A percentile compares a stretch with the other conserved stretches of the same genome.
Evolutionary conservation across 208 protist genomes (phyloP).

Genomic region (Strigomonas galati): DNA sequence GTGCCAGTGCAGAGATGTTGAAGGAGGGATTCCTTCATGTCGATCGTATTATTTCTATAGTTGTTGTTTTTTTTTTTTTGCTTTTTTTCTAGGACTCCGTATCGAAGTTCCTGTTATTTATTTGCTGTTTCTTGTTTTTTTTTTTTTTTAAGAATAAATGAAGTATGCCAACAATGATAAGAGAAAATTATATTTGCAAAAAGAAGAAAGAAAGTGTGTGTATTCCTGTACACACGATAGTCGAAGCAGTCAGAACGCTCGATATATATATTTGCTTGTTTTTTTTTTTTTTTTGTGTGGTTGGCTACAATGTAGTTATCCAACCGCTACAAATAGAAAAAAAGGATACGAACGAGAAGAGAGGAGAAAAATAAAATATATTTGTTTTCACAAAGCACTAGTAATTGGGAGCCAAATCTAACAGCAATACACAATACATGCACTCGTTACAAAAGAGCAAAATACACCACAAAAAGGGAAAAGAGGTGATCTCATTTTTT

Average conservation of each 20-base stretch:
- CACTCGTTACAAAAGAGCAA: not conserved
- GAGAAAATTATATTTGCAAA: too few species aligned
- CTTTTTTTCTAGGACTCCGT: too few species aligned
- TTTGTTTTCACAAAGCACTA: constrained; percentile 8
- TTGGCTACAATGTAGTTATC: too few species aligned
- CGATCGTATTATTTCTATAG: too few species aligned
- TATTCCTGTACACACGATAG: too few species aligned
- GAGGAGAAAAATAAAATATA: constrained; percentile 22
- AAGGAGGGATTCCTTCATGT: constrained; percentile 26
- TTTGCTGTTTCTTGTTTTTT: constrained; percentile 10
- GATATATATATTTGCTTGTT: constrained; percentile 4
- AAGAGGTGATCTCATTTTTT: not conserved
- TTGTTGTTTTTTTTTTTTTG: too few species aligned
- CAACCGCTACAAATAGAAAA: constrained; percentile 9
- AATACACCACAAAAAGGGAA: too few species aligned
- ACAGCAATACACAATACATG: constrained; percentile 3
- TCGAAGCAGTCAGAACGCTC: too few species aligned
- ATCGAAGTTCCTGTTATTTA: not conserved
- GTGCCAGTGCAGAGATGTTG: constrained; percentile 18
- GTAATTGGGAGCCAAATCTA: too few species aligned
- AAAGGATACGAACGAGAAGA: constrained; percentile 7
- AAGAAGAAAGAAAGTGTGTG: too few species aligned
- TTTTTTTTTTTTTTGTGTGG: constrained; percentile 2
- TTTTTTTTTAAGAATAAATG: constrained; percentile 4
- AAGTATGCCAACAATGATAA: constrained; percentile 23